Evolutionary conservation across 1,284 basidiomycete species (phyloP).

Genomic region (Pseudomicrostroma phylloplanum): DNA sequence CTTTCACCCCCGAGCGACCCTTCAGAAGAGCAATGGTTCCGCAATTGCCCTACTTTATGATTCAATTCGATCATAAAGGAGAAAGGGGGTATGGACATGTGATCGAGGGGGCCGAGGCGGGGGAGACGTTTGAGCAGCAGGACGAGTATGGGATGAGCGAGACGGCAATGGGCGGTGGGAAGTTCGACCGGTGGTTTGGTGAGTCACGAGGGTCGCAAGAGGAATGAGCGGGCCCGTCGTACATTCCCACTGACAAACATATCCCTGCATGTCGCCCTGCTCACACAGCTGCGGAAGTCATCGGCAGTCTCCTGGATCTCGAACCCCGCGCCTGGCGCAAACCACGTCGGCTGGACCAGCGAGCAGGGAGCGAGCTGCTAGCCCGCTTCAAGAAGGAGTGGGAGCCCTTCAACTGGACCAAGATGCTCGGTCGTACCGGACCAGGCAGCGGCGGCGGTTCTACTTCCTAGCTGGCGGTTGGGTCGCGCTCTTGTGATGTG

Average conservation of each 20-base stretch:
- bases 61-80: constrained; percentile 94
- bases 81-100: constrained; percentile 68
- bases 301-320: constrained; percentile 81
- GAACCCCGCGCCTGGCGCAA: constrained; percentile 80
- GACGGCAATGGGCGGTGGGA: constrained; percentile 12
- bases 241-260: too few relatives aligned
- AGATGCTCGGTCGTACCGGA: constrained; percentile 19
- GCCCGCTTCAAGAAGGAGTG: constrained; percentile 56
- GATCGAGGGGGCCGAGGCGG: constrained; percentile 56
- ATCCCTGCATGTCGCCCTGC: too few relatives aligned
- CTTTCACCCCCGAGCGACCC: constrained; percentile 62
- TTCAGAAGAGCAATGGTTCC: constrained; percentile 63
- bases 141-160: constrained; percentile 13
- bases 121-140: constrained; percentile 27
- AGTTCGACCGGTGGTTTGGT: constrained; percentile 60
- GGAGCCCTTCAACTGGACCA: constrained; percentile 52
- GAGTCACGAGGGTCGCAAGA: too few relatives aligned
- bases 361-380: constrained; percentile 50
- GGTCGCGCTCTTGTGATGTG: constrained; percentile 2
- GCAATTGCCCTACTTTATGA: constrained; percentile 96
- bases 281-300: constrained; percentile 64
- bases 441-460: background rate
- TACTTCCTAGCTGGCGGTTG: background rate
- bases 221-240: too few relatives aligned
- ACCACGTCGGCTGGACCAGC: constrained; percentile 64